These are phyloP conservation scores for Phytophthora sansomeana DNA, from an alignment of 352 stramenopile genomes.

Conservation along the genomic window DNA sequence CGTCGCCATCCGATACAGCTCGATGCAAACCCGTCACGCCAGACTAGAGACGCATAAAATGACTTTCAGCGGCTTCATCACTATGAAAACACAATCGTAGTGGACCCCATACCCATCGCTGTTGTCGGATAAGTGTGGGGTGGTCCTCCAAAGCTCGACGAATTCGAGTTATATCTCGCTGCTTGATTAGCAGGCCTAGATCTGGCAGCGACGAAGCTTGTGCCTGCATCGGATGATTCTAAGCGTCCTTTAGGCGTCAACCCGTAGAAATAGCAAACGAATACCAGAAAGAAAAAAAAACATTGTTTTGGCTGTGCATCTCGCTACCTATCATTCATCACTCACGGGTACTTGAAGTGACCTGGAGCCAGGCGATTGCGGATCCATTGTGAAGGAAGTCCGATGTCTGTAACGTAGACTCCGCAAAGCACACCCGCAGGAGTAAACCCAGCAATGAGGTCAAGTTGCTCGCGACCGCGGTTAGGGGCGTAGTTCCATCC, in stretches of 20 bases:
- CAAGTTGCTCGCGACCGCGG: slow-evolving; percentile 19
- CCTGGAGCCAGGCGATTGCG: not conserved
- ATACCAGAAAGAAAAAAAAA: not conserved
- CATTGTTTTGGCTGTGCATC: too few relatives aligned
- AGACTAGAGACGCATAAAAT: slow-evolving; percentile 44
- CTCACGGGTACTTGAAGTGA: not conserved
- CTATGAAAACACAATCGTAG: not conserved
- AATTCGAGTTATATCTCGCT: slow-evolving; percentile 47
- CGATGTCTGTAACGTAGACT: slow-evolving; percentile 37
- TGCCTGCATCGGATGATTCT: slow-evolving; percentile 9
- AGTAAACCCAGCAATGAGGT: slow-evolving; percentile 37
- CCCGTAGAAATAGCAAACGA: slow-evolving; percentile 15
- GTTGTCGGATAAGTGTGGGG: slow-evolving; percentile 45
- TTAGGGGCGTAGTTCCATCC: slow-evolving; percentile 27
- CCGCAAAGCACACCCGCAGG: slow-evolving; percentile 34
- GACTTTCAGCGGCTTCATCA: slow-evolving; percentile 4
- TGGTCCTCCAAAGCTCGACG: slow-evolving; percentile 40
- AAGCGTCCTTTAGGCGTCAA: not conserved
- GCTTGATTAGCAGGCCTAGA: slow-evolving; percentile 65
- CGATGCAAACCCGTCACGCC: slow-evolving; percentile 72
- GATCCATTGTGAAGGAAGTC: slow-evolving; percentile 7
- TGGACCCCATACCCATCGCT: slow-evolving; percentile 61
- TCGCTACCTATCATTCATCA: too few relatives aligned
- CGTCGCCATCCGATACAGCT: slow-evolving; percentile 54
- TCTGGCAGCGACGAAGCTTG: slow-evolving; percentile 34